These are phyloP conservation scores for Haplosporangium sp. DNA, from an alignment of 371 early-diverging fungal species.

Conservation along the genomic window DNA sequence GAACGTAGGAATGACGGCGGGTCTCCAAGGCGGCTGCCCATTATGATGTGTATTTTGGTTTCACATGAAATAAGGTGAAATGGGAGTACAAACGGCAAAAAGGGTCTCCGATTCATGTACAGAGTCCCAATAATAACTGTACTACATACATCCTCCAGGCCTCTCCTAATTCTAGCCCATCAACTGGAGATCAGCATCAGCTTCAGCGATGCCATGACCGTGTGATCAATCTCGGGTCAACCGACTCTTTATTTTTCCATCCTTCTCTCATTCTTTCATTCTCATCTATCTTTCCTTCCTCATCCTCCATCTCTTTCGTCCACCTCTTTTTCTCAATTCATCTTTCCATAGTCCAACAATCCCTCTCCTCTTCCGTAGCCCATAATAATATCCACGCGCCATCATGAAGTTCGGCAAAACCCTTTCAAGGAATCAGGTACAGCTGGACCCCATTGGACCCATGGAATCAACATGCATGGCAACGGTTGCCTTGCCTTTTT, in stretches of 20 bases:
- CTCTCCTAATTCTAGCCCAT: no score
- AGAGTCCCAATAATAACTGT: no score
- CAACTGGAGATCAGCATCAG: no score
- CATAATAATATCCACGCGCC: background rate
- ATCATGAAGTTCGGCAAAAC: constrained; percentile 82
- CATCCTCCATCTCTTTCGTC: background rate
- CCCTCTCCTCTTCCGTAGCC: background rate
- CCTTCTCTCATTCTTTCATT: constrained; percentile 2
- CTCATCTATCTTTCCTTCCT: background rate
- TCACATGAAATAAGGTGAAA: no score
- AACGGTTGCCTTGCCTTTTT: background rate
- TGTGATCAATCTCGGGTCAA: background rate
- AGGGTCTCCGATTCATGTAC: no score
- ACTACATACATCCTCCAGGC: no score
- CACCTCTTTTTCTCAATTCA: background rate
- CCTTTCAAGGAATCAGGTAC: constrained; percentile 65
- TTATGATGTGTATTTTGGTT: no score
- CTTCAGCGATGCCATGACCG: background rate
- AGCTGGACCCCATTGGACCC: background rate
- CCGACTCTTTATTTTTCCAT: constrained; percentile 1
- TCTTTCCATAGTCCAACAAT: constrained; percentile 7
- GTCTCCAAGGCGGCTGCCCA: no score
- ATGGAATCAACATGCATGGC: no score
- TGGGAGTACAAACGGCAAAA: no score
- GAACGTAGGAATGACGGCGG: no score